Evolutionary conservation across 1,284 basidiomycete species (phyloP).

Genomic region (Cryptococcus sp.): DNA sequence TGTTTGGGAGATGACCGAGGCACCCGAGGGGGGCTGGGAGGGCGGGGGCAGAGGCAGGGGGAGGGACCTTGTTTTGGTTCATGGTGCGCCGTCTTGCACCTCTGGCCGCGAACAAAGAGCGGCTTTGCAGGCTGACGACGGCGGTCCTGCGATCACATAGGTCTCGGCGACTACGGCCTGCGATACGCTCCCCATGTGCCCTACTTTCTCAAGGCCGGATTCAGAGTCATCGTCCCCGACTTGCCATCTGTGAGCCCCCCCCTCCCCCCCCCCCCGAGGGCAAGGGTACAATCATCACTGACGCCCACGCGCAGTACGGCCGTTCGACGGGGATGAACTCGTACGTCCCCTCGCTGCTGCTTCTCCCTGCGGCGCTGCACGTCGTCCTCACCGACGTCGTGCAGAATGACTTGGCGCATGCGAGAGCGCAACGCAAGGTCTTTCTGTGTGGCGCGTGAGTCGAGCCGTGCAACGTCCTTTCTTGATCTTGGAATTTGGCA

Average conservation of each 20-base stretch:
- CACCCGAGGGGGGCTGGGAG: conserved; percentile 41
- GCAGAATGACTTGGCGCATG: conserved; percentile 30
- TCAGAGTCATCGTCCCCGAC: conserved; percentile 54
- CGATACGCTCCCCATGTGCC: conserved; percentile 51
- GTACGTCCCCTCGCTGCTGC: conserved; percentile 49
- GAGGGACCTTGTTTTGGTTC: conserved; percentile 46
- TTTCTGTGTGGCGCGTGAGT: conserved; percentile 52
- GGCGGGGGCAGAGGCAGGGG: conserved; percentile 39
- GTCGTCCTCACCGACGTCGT: conserved; percentile 53
- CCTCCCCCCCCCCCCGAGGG: neutral
- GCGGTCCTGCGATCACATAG: conserved; percentile 19
- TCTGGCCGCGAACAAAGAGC: neutral
- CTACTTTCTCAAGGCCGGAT: conserved; percentile 52
- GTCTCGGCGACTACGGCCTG: conserved; percentile 50
- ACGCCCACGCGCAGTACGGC: conserved; percentile 38
- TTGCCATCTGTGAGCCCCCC: conserved; percentile 51
- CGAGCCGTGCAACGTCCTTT: too few relatives aligned
- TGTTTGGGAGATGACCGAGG: conserved; percentile 43
- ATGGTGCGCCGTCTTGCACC: conserved; percentile 35
- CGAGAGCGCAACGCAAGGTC: conserved; percentile 43
- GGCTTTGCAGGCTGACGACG: neutral
- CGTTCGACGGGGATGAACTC: conserved; percentile 53
- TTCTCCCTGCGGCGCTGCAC: conserved; percentile 52
- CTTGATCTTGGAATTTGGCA: neutral
- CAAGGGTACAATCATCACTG: neutral